A percentile compares a stretch with the other conserved stretches of the same genome.
Evolutionary conservation across 192 early-diverging fungal genomes (phyloP).

Genomic region (Entomortierella beljakovae): DNA sequence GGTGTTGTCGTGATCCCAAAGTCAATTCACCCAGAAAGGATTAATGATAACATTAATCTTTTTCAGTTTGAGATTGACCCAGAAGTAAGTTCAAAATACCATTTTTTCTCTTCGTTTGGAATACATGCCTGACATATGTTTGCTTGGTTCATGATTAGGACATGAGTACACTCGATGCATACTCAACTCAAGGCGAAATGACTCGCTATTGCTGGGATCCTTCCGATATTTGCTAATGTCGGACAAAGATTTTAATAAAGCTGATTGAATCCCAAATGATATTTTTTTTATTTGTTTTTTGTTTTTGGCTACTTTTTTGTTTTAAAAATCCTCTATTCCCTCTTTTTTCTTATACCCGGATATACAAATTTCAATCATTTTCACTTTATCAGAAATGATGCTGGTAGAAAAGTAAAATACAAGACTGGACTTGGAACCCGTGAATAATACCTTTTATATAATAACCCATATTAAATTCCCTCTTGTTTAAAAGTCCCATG

Average conservation of each 20-base stretch:
- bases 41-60: constrained; percentile 57
- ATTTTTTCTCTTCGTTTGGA: not conserved
- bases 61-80: constrained; percentile 60
- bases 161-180: constrained; percentile 52
- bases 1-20: constrained; percentile 76
- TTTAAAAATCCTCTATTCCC: constrained; percentile 23
- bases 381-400: not conserved
- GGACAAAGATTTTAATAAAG: not conserved
- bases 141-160: constrained; percentile 34
- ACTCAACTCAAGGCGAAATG: constrained; percentile 28
- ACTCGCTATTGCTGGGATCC: constrained; percentile 62
- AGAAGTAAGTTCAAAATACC: constrained; percentile 35
- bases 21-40: constrained; percentile 58
- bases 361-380: not conserved
- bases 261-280: not conserved
- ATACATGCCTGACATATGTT: not conserved
- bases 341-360: constrained; percentile 35
- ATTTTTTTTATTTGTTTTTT: constrained; percentile 17
- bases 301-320: constrained; percentile 17
- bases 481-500: constrained; percentile 2
- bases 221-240: constrained; percentile 39
- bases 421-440: not conserved
- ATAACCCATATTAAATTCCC: constrained; percentile 17
- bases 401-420: constrained; percentile 12
- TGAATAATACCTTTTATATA: constrained; percentile 35